Evolutionary conservation across 164 flowering plant genomes (phyloP), one percentile per base, ranked within the genome.

Genomic region (Litsea cubeba): DNA sequence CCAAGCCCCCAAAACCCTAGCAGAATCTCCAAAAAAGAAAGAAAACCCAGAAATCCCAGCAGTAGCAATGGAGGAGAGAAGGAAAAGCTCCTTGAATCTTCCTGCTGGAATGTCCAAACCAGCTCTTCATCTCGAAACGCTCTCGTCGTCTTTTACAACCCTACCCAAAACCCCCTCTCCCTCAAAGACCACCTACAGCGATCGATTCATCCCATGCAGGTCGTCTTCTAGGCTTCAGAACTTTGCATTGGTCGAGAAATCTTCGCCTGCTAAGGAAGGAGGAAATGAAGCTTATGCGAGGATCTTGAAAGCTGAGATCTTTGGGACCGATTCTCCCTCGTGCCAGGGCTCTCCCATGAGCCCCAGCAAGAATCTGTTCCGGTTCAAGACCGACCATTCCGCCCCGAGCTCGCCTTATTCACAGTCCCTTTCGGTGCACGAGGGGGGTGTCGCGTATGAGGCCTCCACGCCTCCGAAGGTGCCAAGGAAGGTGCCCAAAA

Each of bases 161-260:
- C 78, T 87, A 28, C 83, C 93, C 0, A 89, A 81, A 72, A 62
- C 88, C 17, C 82, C 91, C 2, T 83, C 95, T 1, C 85, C 94
- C 0, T 87, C 91, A 1, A 88, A 88, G 60, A 69, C 88, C 0
- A 77, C 85, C 18, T 89, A 89, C 79, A 91, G 99, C 62, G 99
- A 95, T 73, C 77, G 99, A 76, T 95, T 95, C 83, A 95, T 95
- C 28, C 99, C 99, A 0, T 92, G 98, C 83, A 82, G 99, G 81
- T 89, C 99, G 0, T 88, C 98, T 15, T 95, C 99, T 1, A 82
- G 99, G 81, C 89, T 95, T 4, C 96, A 95, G 78, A 85, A 92
- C 6, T 95, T 93, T 69, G 93, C 91, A 71, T 74, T 95, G 51
- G 77, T 85, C 17, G 97, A 93, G 62, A 95, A 92, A 75, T 82